Conservation (phyloP, 441 rosid genomes). For the Capsella rubella region DNA sequence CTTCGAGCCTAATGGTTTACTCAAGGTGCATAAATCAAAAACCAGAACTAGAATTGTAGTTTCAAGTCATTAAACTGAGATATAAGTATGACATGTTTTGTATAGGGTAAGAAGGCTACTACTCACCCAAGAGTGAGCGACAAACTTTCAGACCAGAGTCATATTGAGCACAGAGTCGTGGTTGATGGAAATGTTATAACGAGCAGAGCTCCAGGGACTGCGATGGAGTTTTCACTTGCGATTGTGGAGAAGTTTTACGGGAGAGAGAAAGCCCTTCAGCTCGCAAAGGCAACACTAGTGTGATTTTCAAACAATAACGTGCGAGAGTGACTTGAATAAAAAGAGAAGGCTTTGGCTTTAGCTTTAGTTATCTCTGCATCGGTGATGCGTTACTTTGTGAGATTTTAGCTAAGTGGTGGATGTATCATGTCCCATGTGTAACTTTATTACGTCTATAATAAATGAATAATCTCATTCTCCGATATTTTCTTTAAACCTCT, state of each 20-base stretch:
- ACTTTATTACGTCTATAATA: no score
- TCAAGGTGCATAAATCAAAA: slow-evolving; percentile 61
- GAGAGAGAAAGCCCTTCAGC: slow-evolving; percentile 67
- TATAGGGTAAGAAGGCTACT: slow-evolving; percentile 96
- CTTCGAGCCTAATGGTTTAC: slow-evolving; percentile 85
- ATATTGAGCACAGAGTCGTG: slow-evolving; percentile 74
- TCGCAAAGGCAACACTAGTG: slow-evolving; percentile 72
- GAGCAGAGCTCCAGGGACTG: slow-evolving; percentile 88
- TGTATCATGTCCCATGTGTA: no score
- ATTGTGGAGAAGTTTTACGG: slow-evolving; percentile 88
- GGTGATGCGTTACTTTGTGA: background rate
- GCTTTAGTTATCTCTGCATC: slow-evolving; percentile 16
- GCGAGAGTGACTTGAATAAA: slow-evolving; percentile 12
- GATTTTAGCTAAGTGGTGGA: no score
- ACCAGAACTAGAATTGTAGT: background rate
- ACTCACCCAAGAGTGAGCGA: slow-evolving; percentile 82
- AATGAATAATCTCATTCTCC: no score
- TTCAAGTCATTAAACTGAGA: slow-evolving; percentile 17
- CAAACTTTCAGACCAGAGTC: slow-evolving; percentile 78
- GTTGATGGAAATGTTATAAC: slow-evolving; percentile 93
- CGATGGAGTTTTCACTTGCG: slow-evolving; percentile 85
- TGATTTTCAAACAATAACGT: slow-evolving; percentile 25
- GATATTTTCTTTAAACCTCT: background rate
- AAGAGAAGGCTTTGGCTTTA: slow-evolving; percentile 1
- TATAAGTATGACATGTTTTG: background rate